phyloP scores from a whole-genome alignment of 306 rosid species.

The Dryas octopetala region DNA sequence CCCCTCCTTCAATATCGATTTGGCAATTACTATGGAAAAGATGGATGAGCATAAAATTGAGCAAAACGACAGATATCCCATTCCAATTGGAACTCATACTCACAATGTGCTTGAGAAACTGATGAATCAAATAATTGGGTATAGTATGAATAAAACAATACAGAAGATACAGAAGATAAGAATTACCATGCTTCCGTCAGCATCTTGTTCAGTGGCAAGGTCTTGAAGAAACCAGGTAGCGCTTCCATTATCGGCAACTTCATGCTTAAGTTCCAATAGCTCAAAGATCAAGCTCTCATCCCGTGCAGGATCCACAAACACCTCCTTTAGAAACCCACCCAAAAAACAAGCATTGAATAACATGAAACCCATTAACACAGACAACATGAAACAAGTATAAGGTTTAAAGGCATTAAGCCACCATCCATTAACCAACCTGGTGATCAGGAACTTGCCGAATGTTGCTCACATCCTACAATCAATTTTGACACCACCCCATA shows the following conservation, averaged over 20 bases:
- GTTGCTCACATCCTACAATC: constrained; percentile 66
- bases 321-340: constrained; percentile 50
- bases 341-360: not conserved
- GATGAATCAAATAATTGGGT: not conserved
- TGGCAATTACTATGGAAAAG: not conserved
- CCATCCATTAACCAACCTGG: constrained; percentile 48
- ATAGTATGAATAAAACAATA: not conserved
- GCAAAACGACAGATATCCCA: not conserved
- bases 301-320: constrained; percentile 64
- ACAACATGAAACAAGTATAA: not conserved
- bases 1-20: not conserved
- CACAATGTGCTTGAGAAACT: not conserved
- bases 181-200: constrained; percentile 71
- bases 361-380: not conserved
- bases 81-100: not conserved
- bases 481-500: not conserved
- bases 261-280: constrained; percentile 65
- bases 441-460: constrained; percentile 86
- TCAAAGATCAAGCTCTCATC: constrained; percentile 88
- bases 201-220: constrained; percentile 81
- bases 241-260: constrained; percentile 71
- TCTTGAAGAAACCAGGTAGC: constrained; percentile 93
- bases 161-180: not conserved
- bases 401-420: too few species aligned
- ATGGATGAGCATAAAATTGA: not conserved